A percentile compares a stretch with the other conserved stretches of the same genome.
Evolutionary conservation across 2,329 filamentous ascomycete genomes (phyloP).

Genomic region (Nigrospora sphaerica): DNA sequence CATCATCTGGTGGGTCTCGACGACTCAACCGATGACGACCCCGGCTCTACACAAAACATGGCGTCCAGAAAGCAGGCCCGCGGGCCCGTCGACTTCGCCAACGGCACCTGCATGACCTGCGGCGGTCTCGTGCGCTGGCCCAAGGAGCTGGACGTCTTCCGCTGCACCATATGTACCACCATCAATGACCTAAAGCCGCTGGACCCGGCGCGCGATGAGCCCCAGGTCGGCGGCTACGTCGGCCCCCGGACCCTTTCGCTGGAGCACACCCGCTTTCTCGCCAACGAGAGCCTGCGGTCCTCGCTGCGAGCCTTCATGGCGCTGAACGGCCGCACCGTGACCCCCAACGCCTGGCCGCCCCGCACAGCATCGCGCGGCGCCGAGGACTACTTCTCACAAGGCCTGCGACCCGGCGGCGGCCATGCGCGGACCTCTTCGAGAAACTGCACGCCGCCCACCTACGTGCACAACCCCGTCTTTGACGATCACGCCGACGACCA

Average conservation of each 20-base stretch:
- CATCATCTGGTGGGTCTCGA: constrained; percentile 30
- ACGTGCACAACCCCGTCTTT: constrained; percentile 22
- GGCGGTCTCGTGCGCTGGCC: constrained; percentile 77
- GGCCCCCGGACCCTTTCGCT: constrained; percentile 40
- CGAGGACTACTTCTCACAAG: constrained; percentile 13
- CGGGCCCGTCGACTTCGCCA: constrained; percentile 45
- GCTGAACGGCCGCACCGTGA: constrained; percentile 5
- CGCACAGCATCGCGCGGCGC: constrained; percentile 8
- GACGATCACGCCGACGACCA: constrained; percentile 27
- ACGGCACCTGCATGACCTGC: constrained; percentile 80
- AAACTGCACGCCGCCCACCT: constrained; percentile 11
- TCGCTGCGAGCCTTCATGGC: constrained; percentile 25
- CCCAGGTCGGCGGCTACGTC: neutral
- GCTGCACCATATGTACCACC: constrained; percentile 77
- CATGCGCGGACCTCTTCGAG: constrained; percentile 14
- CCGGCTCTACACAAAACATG: constrained; percentile 20
- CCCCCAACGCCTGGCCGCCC: constrained; percentile 3
- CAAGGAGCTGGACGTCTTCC: constrained; percentile 62
- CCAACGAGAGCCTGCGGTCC: constrained; percentile 29
- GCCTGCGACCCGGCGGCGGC: constrained; percentile 1
- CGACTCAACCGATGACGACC: constrained; percentile 38
- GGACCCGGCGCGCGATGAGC: neutral
- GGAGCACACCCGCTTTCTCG: constrained; percentile 49
- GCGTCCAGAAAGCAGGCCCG: constrained; percentile 18
- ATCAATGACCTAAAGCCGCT: constrained; percentile 67